Evolutionary conservation across 2,329 filamentous ascomycete genomes (phyloP), one percentile per base, ranked within the genome.

Genomic region (Geosmithia morbida): DNA sequence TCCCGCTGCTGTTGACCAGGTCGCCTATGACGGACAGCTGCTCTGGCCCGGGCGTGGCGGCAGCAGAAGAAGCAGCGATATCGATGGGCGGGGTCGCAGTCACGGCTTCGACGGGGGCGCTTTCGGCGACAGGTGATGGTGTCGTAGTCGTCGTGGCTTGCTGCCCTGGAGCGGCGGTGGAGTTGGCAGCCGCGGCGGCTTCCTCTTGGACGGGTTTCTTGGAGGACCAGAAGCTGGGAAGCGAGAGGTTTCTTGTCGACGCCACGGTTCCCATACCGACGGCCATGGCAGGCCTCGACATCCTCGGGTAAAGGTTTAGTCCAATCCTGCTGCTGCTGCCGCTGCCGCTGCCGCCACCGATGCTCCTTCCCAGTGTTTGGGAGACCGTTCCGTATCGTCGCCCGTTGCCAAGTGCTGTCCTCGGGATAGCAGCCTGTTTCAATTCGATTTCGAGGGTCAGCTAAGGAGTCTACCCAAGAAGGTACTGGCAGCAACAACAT

Each of bases 301-400:
- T 54, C 19, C 59, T 48, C 20, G 57, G 55, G n/a, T 55, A 55
- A 26, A 37, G 48, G 46, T 52, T 29, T 45, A 58, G 47, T 41
- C 54, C 48, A 46, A 50, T 48, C 39, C 53, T 49, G 30, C 5
- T 37, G 33, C 33, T 13, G 33, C 13, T 37, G 22, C 8, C 8
- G 26, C 33, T n/a, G n/a, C n/a, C n/a, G n/a, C n/a, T n/a, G n/a
- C n/a, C n/a, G n/a, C n/a, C n/a, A n/a, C n/a, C n/a, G n/a, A n/a
- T n/a, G n/a, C n/a, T n/a, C n/a, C n/a, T n/a, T 13, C 44, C 37
- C 26, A 51, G 43, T 48, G 46, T 57, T 47, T 54, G 57, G 46
- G 57, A 49, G 17, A 58, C 57, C 44, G 62, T 62, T n/a, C 61
- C 57, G 51, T 65, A 64, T 44, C 59, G 60, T 33, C 64, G 58